Base-by-base conservation (phyloP, 148 eudicot genomes). In the Nepenthes gracilis region DNA sequence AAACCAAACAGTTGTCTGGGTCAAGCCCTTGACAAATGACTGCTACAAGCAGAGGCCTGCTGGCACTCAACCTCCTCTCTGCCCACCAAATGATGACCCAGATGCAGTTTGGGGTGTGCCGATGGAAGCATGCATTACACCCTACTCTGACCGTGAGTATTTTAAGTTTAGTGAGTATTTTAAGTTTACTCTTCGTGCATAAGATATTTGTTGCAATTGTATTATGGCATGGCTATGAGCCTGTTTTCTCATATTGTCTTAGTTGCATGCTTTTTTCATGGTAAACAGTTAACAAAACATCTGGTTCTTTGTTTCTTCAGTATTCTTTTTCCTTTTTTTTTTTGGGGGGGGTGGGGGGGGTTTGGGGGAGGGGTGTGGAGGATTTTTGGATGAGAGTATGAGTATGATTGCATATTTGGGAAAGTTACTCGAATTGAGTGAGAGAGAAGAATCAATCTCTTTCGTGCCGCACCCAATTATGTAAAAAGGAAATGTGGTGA, bases 1-100 rank as follows among this genome's bases (percentile, higher is more conserved):
- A 34, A 54, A 64, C 35, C 67, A 64, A 43, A 53, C 67, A 7
- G 67, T 64, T 54, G 50, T 64, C 48, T 64, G 67, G 67, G 47
- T 36, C 10, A 64, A 64, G 50, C 59, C 67, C 34, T 43, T 64
- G 67, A 64, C 58, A 6, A 64, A 64, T 43, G 59, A 54, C 49
- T 64, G 67, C 43, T 64, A 64, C 54, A 23, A 23, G 23, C 48
- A 64, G 38, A 64, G 67, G 38, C 48, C 47, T 9, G 50, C 59
- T 9, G 67, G 67, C 37, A 54, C 67, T 45, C 67, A 54, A 38
- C 59, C 67, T 33, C 59, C 67, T 54, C 14, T 64, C 12, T 64
- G 67, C 51, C 33, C 14, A 23, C 47, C 67, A 12, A 59, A 64
- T 64, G 67, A 53, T 64, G 59, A 64, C 12, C 67, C 67, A 15